phyloP scores from a whole-genome alignment of 768 basidiomycete species.

The Boletales sp. region DNA sequence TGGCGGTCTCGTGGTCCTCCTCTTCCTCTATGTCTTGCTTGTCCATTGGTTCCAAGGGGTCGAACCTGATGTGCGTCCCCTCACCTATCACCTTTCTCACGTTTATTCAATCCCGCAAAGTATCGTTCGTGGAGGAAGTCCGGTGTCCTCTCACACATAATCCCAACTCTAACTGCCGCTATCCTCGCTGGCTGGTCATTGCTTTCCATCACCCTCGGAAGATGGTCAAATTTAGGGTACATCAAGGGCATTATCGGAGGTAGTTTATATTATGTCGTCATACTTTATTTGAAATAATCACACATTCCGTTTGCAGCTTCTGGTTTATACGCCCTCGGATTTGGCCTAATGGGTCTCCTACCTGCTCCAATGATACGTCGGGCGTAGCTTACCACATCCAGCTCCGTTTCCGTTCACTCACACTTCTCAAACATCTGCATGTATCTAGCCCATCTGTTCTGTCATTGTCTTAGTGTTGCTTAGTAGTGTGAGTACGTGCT shows the following conservation, averaged over 20 bases:
- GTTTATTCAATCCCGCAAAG: constrained; percentile 33
- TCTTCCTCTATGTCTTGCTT: constrained; percentile 73
- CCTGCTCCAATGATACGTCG: constrained; percentile 58
- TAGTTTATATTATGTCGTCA: constrained; percentile 22
- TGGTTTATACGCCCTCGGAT: constrained; percentile 63
- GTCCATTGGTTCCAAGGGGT: constrained; percentile 65
- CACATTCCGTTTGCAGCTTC: constrained; percentile 44
- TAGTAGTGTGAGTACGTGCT: too few relatives aligned
- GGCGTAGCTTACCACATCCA: constrained; percentile 13
- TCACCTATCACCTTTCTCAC: not conserved
- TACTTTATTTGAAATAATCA: not conserved
- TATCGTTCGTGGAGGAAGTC: constrained; percentile 75
- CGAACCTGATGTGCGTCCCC: constrained; percentile 59
- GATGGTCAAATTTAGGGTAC: constrained; percentile 64
- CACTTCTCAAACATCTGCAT: not conserved
- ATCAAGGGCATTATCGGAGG: constrained; percentile 61
- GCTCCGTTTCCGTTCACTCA: not conserved
- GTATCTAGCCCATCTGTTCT: constrained; percentile 17
- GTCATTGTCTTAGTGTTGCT: constrained; percentile 6
- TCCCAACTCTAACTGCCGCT: constrained; percentile 65
- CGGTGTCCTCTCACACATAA: constrained; percentile 60
- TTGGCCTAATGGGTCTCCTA: constrained; percentile 73
- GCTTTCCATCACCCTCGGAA: constrained; percentile 59
- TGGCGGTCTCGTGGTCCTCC: constrained; percentile 54
- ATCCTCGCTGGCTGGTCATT: constrained; percentile 70